Evolutionary conservation across 179 eudicot genomes (phyloP).

Genomic region (Nepenthes alata): DNA sequence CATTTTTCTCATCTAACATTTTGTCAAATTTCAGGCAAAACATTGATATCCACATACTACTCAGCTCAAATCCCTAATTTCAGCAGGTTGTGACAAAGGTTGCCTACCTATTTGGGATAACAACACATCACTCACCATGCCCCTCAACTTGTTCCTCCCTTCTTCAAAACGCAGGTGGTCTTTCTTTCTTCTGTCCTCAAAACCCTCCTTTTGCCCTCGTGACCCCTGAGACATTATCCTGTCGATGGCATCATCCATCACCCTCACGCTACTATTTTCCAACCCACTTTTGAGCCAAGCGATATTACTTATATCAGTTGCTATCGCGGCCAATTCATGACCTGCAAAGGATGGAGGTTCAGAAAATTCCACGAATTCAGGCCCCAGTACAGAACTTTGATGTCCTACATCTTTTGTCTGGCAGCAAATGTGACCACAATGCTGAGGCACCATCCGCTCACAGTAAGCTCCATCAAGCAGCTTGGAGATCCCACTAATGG

Average conservation of each 20-base stretch:
- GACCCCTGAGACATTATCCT: constrained; percentile 8
- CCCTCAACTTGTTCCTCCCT: constrained; percentile 16
- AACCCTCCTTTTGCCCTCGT: background rate
- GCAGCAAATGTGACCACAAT: constrained; percentile 51
- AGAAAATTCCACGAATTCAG: constrained; percentile 36
- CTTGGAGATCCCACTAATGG: constrained; percentile 24
- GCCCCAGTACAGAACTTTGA: constrained; percentile 36
- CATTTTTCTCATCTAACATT: too few relatives aligned
- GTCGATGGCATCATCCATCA: constrained; percentile 9
- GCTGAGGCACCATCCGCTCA: constrained; percentile 33
- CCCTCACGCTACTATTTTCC: constrained; percentile 16
- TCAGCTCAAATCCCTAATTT: constrained; percentile 12
- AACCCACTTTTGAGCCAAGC: constrained; percentile 51
- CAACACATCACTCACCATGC: constrained; percentile 9
- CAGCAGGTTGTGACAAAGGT: constrained; percentile 5
- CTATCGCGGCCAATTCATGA: constrained; percentile 41
- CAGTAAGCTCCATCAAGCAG: constrained; percentile 25
- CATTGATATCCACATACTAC: background rate
- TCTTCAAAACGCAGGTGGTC: constrained; percentile 12
- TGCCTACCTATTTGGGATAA: constrained; percentile 7
- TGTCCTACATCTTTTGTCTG: constrained; percentile 4
- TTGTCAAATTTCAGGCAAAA: too few relatives aligned
- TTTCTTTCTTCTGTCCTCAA: constrained; percentile 12
- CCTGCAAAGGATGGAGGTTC: constrained; percentile 29
- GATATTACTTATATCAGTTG: constrained; percentile 42